Percentiles rank a stretch among this genome's conserved stretches.
These are phyloP conservation scores for Penicillium manginii DNA, from an alignment of 495 filamentous ascomycete genomes.

Conservation along the genomic window DNA sequence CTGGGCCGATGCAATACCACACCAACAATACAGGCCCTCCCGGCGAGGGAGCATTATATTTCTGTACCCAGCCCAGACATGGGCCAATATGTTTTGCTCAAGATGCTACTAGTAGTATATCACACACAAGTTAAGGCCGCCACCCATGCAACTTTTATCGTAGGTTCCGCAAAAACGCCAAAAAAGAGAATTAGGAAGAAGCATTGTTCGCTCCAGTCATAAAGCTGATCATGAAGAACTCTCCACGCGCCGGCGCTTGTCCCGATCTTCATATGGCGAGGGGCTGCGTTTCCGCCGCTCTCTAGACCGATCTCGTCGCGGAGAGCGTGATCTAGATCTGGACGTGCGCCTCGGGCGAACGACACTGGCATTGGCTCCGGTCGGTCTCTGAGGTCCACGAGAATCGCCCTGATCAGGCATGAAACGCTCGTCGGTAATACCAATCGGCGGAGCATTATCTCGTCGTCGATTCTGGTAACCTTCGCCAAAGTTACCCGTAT, in stretches of 20 bases:
- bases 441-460: slow-evolving; percentile 46
- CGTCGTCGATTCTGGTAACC: slow-evolving; percentile 52
- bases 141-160: slow-evolving; percentile 20
- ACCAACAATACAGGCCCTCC: slow-evolving; percentile 18
- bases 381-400: slow-evolving; percentile 25
- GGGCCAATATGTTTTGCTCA: slow-evolving; percentile 13
- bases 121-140: slow-evolving; percentile 6
- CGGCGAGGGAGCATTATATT: slow-evolving; percentile 13
- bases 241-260: slow-evolving; percentile 70
- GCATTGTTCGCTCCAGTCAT: slow-evolving; percentile 9
- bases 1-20: slow-evolving; percentile 1
- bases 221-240: slow-evolving; percentile 28
- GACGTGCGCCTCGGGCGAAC: slow-evolving; percentile 45
- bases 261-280: slow-evolving; percentile 64
- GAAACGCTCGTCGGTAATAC: slow-evolving; percentile 70
- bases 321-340: slow-evolving; percentile 41
- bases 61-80: neutral
- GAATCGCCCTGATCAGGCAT: slow-evolving; percentile 61
- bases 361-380: slow-evolving; percentile 54
- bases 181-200: slow-evolving; percentile 15
- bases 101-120: slow-evolving; percentile 14
- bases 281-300: slow-evolving; percentile 67
- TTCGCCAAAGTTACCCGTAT: slow-evolving; percentile 85
- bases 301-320: slow-evolving; percentile 47
- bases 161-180: slow-evolving; percentile 32